Evolutionary conservation across 2,329 filamentous ascomycete species (phyloP).

Genomic region (Cercospora nicotianae): DNA sequence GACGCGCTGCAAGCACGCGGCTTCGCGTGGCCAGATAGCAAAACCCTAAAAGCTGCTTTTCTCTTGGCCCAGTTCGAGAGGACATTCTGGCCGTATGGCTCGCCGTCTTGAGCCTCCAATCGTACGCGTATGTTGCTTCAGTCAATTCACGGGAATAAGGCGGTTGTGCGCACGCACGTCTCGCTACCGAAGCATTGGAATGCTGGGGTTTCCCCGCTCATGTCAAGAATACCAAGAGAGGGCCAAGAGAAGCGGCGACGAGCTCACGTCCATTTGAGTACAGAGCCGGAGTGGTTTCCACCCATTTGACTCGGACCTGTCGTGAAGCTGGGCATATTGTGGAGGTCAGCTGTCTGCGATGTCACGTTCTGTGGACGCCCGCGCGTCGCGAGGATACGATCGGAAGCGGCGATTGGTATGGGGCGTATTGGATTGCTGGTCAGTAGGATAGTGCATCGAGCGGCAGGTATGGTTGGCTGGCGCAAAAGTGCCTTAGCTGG

Average conservation of each 20-base stretch:
- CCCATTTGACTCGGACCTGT: not conserved
- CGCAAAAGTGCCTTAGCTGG: not conserved
- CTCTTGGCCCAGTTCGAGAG: not conserved
- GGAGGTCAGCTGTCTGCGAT: not conserved
- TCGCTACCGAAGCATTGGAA: not conserved
- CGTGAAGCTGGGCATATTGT: not conserved
- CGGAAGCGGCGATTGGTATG: not conserved
- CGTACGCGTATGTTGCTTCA: not conserved
- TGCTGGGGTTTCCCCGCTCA: constrained; percentile 10
- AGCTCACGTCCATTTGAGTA: constrained; percentile 3
- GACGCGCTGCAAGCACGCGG: constrained; percentile 5
- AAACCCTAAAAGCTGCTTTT: not conserved
- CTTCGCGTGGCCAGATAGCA: constrained; percentile 1
- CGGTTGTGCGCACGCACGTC: not conserved
- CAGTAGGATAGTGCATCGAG: not conserved
- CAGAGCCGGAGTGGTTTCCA: not conserved
- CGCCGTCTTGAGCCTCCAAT: not conserved
- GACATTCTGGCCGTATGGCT: not conserved
- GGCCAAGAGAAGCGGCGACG: constrained; percentile 14
- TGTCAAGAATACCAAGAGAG: constrained; percentile 14
- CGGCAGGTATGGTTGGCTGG: not conserved
- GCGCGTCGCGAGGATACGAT: not conserved
- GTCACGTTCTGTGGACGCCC: not conserved
- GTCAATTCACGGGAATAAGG: not conserved
- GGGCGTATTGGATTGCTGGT: not conserved